These are phyloP conservation scores for Solidago caesia DNA, from an alignment of 129 eudicot genomes.

Conservation along the genomic window DNA sequence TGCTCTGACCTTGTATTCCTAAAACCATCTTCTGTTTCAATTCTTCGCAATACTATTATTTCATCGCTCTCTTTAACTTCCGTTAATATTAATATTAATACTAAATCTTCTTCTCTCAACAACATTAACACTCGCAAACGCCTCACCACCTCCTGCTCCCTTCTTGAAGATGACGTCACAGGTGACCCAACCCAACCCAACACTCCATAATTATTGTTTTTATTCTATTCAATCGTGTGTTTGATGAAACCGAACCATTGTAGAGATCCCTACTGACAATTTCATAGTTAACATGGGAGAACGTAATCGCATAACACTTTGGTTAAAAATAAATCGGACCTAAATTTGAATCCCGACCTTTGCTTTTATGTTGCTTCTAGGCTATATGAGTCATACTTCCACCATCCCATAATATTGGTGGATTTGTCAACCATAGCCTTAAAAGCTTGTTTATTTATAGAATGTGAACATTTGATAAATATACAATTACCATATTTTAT, in stretches of 20 bases:
- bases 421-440: too few species aligned
- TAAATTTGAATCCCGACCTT: too few species aligned
- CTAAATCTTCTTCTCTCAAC: conserved; percentile 4
- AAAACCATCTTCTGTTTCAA: conserved; percentile 11
- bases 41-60: conserved; percentile 12
- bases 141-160: conserved; percentile 38
- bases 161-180: conserved; percentile 45
- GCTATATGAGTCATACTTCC: too few species aligned
- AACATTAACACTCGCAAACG: conserved; percentile 30
- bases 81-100: not conserved
- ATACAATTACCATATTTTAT: too few species aligned
- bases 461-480: too few species aligned
- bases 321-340: too few species aligned
- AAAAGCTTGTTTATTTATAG: too few species aligned
- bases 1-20: conserved; percentile 31
- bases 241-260: not conserved
- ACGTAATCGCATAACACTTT: too few species aligned
- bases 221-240: conserved; percentile 10
- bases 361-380: too few species aligned
- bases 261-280: too few species aligned
- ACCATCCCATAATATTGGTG: too few species aligned
- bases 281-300: too few species aligned
- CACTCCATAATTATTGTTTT: not conserved
- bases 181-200: conserved; percentile 33
- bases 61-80: conserved; percentile 22